Percentiles rank a stretch among this genome's conserved stretches.
Conservation (phyloP, 2,329 filamentous ascomycete genomes). For the Botrytis byssoidea region DNA sequence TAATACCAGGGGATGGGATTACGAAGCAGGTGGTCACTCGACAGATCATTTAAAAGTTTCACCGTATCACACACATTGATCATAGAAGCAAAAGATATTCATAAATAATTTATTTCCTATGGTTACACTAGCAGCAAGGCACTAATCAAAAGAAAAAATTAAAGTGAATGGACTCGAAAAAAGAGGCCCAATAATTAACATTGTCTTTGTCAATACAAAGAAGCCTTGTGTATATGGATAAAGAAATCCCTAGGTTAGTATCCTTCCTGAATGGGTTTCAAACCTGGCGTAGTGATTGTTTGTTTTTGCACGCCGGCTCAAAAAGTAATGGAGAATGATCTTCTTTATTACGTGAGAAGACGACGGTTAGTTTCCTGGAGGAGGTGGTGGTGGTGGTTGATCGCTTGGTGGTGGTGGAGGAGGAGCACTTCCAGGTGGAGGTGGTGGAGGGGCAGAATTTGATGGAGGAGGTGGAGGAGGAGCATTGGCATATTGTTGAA, state of each 20-base stretch:
- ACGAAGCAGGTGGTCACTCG: background rate
- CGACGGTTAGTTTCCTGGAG: conserved; percentile 18
- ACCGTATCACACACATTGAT: background rate
- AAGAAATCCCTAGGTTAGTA: conserved; percentile 11
- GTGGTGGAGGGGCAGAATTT: conserved; percentile 36
- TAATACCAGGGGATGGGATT: background rate
- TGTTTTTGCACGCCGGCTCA: background rate
- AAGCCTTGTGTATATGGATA: background rate
- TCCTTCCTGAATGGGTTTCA: background rate
- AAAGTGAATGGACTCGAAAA: background rate
- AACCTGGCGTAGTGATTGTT: background rate
- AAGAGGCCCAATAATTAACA: background rate
- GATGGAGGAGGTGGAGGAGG: conserved; percentile 56
- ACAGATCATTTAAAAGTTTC: background rate
- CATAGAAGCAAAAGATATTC: background rate
- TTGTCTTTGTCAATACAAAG: background rate
- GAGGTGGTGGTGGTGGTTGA: conserved; percentile 31
- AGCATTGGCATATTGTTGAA: conserved; percentile 57
- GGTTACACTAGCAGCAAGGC: background rate
- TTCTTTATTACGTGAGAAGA: background rate
- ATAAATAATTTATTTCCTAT: conserved; percentile 13
- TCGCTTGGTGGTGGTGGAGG: conserved; percentile 58
- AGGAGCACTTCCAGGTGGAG: conserved; percentile 55
- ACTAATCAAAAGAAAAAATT: conserved; percentile 5
- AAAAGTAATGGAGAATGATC: background rate